Conservation (phyloP, 73 alveolate species). For the Tetrahymena malaccensis region DNA sequence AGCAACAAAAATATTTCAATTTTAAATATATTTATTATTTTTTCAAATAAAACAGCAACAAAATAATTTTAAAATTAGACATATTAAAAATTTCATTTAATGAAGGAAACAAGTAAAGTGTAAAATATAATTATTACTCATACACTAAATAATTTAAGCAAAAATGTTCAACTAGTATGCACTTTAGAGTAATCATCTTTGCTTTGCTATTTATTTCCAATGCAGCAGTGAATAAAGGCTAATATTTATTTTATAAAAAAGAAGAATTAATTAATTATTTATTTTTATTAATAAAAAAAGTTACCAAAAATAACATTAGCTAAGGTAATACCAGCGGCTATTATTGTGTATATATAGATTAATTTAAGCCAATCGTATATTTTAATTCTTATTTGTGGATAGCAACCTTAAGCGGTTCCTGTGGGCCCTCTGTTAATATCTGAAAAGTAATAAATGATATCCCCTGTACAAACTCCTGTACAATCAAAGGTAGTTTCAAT, state of each 20-base stretch:
- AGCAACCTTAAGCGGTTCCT: neutral
- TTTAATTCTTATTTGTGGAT: neutral
- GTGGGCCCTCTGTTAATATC: neutral
- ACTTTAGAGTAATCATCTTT: neutral
- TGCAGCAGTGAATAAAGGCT: neutral
- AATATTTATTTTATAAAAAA: neutral
- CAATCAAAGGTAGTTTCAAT: neutral
- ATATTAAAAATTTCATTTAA: no score
- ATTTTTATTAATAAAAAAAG: neutral
- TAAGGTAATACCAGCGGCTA: neutral
- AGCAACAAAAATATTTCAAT: no score
- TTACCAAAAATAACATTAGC: neutral
- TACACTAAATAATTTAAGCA: no score
- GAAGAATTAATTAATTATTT: neutral
- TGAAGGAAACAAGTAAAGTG: no score
- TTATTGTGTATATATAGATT: neutral
- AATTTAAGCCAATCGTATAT: neutral
- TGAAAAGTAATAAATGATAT: neutral
- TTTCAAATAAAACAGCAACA: no score
- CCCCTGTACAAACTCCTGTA: neutral
- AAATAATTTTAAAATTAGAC: no score
- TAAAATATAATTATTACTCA: no score
- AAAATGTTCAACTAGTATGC: neutral
- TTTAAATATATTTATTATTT: no score
- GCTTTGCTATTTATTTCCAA: neutral